Conservation (phyloP, 192 early-diverging fungal genomes). For the Coemansia sp. region DNA sequence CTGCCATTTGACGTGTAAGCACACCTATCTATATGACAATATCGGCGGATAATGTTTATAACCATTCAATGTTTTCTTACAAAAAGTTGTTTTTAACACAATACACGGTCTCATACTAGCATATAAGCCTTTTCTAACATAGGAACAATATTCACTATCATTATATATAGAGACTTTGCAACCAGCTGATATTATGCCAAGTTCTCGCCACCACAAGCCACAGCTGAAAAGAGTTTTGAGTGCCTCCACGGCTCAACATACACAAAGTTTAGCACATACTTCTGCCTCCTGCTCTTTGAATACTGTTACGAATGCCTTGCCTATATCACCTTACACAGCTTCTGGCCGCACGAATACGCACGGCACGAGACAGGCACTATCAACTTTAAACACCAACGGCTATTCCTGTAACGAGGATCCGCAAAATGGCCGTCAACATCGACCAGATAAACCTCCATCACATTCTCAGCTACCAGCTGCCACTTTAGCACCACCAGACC, state of each 20-base stretch:
- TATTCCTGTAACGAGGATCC: neutral
- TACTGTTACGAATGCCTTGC: neutral
- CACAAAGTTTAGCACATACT: neutral
- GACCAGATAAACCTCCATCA: neutral
- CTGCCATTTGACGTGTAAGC: neutral
- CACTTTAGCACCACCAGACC: neutral
- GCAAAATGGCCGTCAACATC: neutral
- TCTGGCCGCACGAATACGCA: neutral
- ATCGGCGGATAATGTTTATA: too few species aligned
- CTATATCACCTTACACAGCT: neutral
- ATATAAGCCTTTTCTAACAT: neutral
- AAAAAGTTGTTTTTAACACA: neutral
- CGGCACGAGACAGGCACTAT: neutral
- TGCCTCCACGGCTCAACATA: neutral
- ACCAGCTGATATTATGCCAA: neutral
- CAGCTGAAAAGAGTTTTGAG: neutral
- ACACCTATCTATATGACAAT: neutral
- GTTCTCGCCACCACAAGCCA: slow-evolving; percentile 1
- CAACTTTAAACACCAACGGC: neutral
- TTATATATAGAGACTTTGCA: too few species aligned
- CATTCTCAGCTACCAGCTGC: neutral
- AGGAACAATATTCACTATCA: too few species aligned
- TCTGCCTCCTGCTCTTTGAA: neutral
- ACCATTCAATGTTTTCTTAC: neutral
- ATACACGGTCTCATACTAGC: neutral